Evolutionary conservation across 306 rosid genomes (phyloP).

Genomic region (Benincasa hispida): DNA sequence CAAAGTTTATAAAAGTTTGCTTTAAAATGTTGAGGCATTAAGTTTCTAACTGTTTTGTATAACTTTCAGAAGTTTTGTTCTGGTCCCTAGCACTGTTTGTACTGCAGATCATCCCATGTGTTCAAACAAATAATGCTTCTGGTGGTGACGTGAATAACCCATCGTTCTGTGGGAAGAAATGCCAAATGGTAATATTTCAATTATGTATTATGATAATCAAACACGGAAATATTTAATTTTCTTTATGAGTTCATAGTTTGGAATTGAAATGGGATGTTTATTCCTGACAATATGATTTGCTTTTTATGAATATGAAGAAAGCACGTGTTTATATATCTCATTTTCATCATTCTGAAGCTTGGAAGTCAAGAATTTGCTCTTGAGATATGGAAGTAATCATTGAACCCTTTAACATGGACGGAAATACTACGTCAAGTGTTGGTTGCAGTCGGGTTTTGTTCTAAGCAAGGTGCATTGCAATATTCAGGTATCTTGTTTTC

Average conservation of each 20-base stretch:
- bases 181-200: slow-evolving; percentile 48
- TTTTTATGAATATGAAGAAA: background rate
- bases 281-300: background rate
- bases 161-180: slow-evolving; percentile 56
- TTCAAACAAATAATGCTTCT: slow-evolving; percentile 24
- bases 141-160: slow-evolving; percentile 18
- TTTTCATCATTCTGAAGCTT: slow-evolving; percentile 35
- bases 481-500: background rate
- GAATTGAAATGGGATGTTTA: background rate
- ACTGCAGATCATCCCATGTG: slow-evolving; percentile 67
- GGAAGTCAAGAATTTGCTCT: slow-evolving; percentile 51
- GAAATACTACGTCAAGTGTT: slow-evolving; percentile 87
- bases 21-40: background rate
- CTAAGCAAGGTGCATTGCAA: slow-evolving; percentile 49
- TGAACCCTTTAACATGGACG: slow-evolving; percentile 84
- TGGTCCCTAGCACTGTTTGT: slow-evolving; percentile 87
- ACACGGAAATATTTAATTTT: background rate
- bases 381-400: slow-evolving; percentile 60
- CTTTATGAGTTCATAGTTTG: background rate
- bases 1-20: background rate
- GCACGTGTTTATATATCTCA: background rate
- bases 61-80: slow-evolving; percentile 70
- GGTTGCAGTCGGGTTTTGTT: slow-evolving; percentile 90
- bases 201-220: slow-evolving; percentile 9
- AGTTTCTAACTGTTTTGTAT: slow-evolving; percentile 12